These are phyloP conservation scores for Exophiala viscosa DNA, from an alignment of 2,329 filamentous ascomycete species.

Conservation along the genomic window DNA sequence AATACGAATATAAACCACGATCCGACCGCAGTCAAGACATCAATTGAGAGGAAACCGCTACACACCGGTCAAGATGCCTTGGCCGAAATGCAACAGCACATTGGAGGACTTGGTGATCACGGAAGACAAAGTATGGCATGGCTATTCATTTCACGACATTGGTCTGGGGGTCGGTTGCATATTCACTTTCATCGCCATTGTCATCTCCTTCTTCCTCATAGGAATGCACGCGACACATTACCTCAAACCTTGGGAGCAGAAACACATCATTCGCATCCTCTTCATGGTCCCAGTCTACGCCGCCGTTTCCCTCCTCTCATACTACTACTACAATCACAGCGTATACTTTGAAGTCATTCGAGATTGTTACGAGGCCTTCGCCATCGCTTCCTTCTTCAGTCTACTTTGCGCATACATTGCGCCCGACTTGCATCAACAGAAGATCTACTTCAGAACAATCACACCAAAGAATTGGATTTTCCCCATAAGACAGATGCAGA, in stretches of 20 bases:
- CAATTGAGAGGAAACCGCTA: background rate
- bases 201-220: constrained; percentile 53
- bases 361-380: constrained; percentile 86
- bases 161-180: constrained; percentile 52
- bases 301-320: constrained; percentile 67
- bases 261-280: constrained; percentile 77
- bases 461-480: constrained; percentile 69
- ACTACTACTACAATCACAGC: constrained; percentile 70
- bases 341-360: constrained; percentile 78
- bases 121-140: constrained; percentile 48
- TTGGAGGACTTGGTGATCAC: constrained; percentile 45
- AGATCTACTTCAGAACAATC: constrained; percentile 71
- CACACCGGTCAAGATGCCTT: constrained; percentile 34
- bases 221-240: constrained; percentile 59
- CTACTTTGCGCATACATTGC: constrained; percentile 77
- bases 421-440: constrained; percentile 73
- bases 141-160: constrained; percentile 55
- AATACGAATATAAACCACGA: background rate
- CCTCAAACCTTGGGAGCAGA: constrained; percentile 57
- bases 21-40: no score
- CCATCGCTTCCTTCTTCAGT: constrained; percentile 81
- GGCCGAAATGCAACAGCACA: constrained; percentile 51
- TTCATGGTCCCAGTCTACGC: constrained; percentile 84
- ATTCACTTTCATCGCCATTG: constrained; percentile 51
- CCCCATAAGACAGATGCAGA: constrained; percentile 67